phyloP scores from a whole-genome alignment of 495 filamentous ascomycete genomes.

The Aspergillus nanangensis region DNA sequence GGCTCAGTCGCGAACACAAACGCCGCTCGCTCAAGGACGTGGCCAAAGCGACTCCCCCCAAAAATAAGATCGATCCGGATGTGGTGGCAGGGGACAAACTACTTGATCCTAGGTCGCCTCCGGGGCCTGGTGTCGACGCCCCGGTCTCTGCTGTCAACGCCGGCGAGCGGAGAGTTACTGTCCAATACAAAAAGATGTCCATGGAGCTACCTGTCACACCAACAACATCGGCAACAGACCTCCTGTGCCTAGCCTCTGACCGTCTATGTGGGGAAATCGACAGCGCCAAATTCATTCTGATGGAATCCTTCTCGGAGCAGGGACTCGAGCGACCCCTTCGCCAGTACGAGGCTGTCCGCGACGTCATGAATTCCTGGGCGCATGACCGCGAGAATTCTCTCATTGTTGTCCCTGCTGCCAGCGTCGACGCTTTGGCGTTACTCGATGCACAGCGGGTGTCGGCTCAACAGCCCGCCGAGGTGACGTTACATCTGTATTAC shows the following conservation, averaged over 20 bases:
- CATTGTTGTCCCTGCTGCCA: conserved; percentile 50
- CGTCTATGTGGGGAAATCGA: conserved; percentile 55
- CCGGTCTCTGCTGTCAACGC: conserved; percentile 82
- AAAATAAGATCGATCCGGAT: conserved; percentile 2
- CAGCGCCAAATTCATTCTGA: conserved; percentile 55
- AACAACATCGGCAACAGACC: conserved; percentile 68
- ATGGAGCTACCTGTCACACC: conserved; percentile 64
- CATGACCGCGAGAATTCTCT: conserved; percentile 68
- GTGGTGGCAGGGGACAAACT: neutral
- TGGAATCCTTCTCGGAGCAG: conserved; percentile 69
- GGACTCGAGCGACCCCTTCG: conserved; percentile 84
- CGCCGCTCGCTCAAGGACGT: conserved; percentile 13
- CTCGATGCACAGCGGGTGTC: conserved; percentile 52
- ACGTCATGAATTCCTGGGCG: conserved; percentile 92
- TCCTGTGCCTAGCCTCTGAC: conserved; percentile 56
- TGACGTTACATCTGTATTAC: conserved; percentile 68
- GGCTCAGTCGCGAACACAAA: conserved; percentile 13
- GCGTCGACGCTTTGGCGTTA: conserved; percentile 38
- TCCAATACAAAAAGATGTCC: conserved; percentile 60
- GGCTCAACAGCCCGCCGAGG: conserved; percentile 53
- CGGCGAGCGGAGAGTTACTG: conserved; percentile 65
- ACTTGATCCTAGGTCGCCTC: too few species aligned
- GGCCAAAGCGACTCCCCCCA: conserved; percentile 19
- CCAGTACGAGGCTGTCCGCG: conserved; percentile 79
- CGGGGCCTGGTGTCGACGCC: conserved; percentile 72